phyloP scores from a whole-genome alignment of 495 filamentous ascomycete genomes.

The Penicillium turbatum region DNA sequence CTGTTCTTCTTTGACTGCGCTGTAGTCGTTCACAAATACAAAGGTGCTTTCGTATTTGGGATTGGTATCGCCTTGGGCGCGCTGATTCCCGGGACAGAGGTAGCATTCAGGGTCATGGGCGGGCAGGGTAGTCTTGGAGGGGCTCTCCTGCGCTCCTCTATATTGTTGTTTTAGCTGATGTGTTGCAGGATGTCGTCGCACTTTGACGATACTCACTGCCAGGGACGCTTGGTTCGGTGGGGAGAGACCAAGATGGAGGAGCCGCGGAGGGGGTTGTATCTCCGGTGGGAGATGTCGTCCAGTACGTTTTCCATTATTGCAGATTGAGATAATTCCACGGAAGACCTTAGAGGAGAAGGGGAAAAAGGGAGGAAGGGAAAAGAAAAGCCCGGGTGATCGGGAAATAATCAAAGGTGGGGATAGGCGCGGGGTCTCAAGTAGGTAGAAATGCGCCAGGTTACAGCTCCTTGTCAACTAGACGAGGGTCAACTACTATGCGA shows the following conservation, averaged over 20 bases:
- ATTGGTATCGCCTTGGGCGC: constrained; percentile 86
- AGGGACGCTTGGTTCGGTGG: constrained; percentile 92
- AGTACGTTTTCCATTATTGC: constrained; percentile 66
- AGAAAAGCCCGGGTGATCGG: constrained; percentile 2
- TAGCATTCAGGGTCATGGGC: constrained; percentile 86
- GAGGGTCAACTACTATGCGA: neutral
- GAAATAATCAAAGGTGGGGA: constrained; percentile 9
- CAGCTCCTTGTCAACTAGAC: neutral
- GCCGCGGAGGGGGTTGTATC: constrained; percentile 86
- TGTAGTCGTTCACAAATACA: constrained; percentile 96
- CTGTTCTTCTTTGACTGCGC: constrained; percentile 92
- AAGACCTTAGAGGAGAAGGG: constrained; percentile 9
- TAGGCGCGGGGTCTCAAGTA: constrained; percentile 15
- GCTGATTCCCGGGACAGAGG: constrained; percentile 89
- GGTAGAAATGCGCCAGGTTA: neutral
- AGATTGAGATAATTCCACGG: neutral
- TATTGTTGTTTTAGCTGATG: neutral
- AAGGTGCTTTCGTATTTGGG: constrained; percentile 84
- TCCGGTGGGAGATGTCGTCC: constrained; percentile 93
- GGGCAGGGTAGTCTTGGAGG: constrained; percentile 72
- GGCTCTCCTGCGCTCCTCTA: constrained; percentile 86
- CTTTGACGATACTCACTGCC: constrained; percentile 72
- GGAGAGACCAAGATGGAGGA: constrained; percentile 92
- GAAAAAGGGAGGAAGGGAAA: neutral
- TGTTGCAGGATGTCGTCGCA: neutral